Evolutionary conservation across 1,284 basidiomycete genomes (phyloP).

Genomic region (Vanrija sp.): DNA sequence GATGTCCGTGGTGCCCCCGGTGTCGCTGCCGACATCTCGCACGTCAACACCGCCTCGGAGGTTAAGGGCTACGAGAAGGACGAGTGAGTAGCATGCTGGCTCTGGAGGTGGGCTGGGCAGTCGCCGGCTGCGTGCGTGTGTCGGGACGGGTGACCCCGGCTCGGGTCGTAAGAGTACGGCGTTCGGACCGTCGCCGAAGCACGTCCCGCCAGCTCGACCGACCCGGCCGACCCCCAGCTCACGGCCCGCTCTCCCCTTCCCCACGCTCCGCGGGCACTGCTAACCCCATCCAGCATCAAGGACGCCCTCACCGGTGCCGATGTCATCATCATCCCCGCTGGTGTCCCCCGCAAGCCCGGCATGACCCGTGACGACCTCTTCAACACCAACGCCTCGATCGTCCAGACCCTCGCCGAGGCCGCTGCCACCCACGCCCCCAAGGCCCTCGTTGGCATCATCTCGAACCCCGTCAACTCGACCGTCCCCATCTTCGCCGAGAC

Average conservation of each 20-base stretch:
- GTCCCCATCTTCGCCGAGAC: conserved; percentile 96
- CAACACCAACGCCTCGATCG: conserved; percentile 88
- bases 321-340: conserved; percentile 92
- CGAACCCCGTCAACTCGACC: conserved; percentile 95
- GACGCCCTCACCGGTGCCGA: conserved; percentile 80
- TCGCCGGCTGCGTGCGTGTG: no score
- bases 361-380: conserved; percentile 54
- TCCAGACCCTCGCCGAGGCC: conserved; percentile 83
- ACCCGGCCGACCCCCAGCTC: no score
- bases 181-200: neutral
- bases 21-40: conserved; percentile 89
- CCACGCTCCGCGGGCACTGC: conserved; percentile 38
- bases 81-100: conserved; percentile 36
- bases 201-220: neutral
- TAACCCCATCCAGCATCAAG: conserved; percentile 67
- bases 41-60: conserved; percentile 60
- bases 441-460: conserved; percentile 91
- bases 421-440: conserved; percentile 83
- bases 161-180: neutral
- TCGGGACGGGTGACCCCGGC: neutral
- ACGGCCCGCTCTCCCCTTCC: neutral
- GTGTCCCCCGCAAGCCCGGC: conserved; percentile 93
- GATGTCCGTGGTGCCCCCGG: conserved; percentile 98
- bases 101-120: neutral
- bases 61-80: conserved; percentile 62